Evolutionary conservation across 2,329 filamentous ascomycete genomes (phyloP).

Genomic region (Chrysoporthe puriensis): DNA sequence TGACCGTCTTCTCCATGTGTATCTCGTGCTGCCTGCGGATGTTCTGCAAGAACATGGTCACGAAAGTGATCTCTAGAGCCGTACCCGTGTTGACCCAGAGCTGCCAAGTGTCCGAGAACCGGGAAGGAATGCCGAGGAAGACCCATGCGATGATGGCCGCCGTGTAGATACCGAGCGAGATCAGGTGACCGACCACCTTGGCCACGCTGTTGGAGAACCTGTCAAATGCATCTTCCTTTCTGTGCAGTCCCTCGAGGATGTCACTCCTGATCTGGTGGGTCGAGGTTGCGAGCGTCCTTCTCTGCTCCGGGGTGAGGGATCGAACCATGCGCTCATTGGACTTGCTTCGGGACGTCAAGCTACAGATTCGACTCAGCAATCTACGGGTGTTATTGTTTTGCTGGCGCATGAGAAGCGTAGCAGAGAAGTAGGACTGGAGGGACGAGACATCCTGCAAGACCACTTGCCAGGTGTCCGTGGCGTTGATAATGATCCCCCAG

Average conservation of each 20-base stretch:
- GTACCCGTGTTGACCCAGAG: conserved; percentile 49
- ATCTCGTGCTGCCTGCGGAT: conserved; percentile 42
- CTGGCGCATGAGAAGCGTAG: conserved; percentile 44
- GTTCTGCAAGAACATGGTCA: conserved; percentile 44
- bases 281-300: conserved; percentile 27
- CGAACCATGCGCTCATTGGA: conserved; percentile 38
- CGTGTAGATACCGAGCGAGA: conserved; percentile 40
- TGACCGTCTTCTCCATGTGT: conserved; percentile 38
- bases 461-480: conserved; percentile 42
- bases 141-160: conserved; percentile 41
- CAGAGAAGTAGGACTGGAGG: conserved; percentile 43
- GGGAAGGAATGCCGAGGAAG: conserved; percentile 36
- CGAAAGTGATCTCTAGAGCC: conserved; percentile 46
- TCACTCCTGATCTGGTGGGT: conserved; percentile 33
- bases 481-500: conserved; percentile 37
- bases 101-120: conserved; percentile 43
- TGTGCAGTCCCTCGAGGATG: conserved; percentile 32
- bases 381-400: conserved; percentile 40
- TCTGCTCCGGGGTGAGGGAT: conserved; percentile 30
- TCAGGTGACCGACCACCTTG: conserved; percentile 37
- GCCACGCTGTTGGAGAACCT: conserved; percentile 35
- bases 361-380: conserved; percentile 37
- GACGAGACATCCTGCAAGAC: conserved; percentile 41
- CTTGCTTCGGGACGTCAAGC: conserved; percentile 39
- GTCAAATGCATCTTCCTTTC: conserved; percentile 39